phyloP scores from a whole-genome alignment of 495 filamentous ascomycete species.

The Friedmanniomyces simplex region DNA sequence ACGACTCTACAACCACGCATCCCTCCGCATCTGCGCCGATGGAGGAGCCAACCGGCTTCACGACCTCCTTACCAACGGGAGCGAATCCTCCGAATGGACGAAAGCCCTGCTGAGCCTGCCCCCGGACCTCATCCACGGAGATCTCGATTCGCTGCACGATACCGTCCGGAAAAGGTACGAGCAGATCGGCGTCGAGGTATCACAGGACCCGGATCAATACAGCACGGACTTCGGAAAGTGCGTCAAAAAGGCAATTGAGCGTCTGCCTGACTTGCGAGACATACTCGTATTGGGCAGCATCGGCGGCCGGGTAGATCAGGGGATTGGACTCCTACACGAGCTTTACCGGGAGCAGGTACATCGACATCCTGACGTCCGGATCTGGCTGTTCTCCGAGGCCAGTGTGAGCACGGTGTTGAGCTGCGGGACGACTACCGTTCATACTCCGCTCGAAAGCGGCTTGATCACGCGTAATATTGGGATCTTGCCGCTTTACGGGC shows the following conservation, averaged over 20 bases:
- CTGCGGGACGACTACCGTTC: constrained; percentile 55
- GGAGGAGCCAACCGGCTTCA: constrained; percentile 79
- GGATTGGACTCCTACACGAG: constrained; percentile 73
- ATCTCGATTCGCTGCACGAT: constrained; percentile 70
- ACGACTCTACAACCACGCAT: constrained; percentile 25
- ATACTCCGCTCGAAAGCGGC: constrained; percentile 38
- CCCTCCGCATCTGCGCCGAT: constrained; percentile 60
- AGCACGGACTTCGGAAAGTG: constrained; percentile 75
- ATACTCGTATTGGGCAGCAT: constrained; percentile 73
- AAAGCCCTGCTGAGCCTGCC: constrained; percentile 26
- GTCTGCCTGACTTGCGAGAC: constrained; percentile 25
- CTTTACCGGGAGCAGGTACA: constrained; percentile 39
- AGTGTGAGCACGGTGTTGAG: constrained; percentile 72
- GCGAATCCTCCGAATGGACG: neutral
- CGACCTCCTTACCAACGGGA: constrained; percentile 35
- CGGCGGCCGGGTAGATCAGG: constrained; percentile 85
- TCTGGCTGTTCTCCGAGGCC: constrained; percentile 58
- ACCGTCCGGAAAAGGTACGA: constrained; percentile 51
- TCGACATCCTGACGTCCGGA: constrained; percentile 19
- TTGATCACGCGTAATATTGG: constrained; percentile 60
- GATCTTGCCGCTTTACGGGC: constrained; percentile 69
- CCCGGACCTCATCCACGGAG: constrained; percentile 68
- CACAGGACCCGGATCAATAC: constrained; percentile 64
- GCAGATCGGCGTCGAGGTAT: constrained; percentile 41
- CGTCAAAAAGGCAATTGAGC: constrained; percentile 48